Evolutionary conservation across 176 grass and related monocot genomes (phyloP), one percentile per base, ranked within the genome.

Genomic region (Lolium multiflorum): DNA sequence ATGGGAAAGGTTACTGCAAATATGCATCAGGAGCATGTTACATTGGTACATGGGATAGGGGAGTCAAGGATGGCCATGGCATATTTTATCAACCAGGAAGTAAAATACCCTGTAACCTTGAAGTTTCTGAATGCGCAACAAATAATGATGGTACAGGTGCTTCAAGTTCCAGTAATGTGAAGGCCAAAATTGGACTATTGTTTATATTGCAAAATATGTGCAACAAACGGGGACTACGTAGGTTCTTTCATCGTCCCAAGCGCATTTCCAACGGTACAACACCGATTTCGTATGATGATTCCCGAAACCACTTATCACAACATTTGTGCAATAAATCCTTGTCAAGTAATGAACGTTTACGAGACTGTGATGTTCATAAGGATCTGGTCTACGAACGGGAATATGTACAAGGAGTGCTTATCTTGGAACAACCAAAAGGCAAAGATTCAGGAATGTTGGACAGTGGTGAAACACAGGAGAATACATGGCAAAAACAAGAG

Each of bases 61-160:
- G 97, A 52, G 79, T 99, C 67, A 99, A 96, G 88, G 97, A 99
- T 94, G 97, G 97, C 3, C 90, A 87, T 65, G 97, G 97, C 77
- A 87, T 90, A 67, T 92, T 91, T 90, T 96, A 92, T 88, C 87
- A 89, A 87, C 68, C 84, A 79, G 94, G 94, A 84, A 96, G 84
- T 86, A 92, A 92, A 91, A 41, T 92, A 49, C 94, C 94, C 83
- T 88, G 73, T 83, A 88, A 94, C 39, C 93, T 89, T 56, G 76
- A 87, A 89, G 91, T 89, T 79, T 91, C 88, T 71, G 87, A 94
- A 63, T 89, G 82, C 76, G 18, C 81, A 81, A 70, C 75, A 73
- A 78, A 68, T 71, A 72, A 87, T 62, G 83, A 92, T 87, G 71
- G 67, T 77, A 46, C 82, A 41, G 83, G 65, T 85, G 65, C 86